Conservation (phyloP, 371 early-diverging fungal genomes). For the Parasitella parasitica region DNA sequence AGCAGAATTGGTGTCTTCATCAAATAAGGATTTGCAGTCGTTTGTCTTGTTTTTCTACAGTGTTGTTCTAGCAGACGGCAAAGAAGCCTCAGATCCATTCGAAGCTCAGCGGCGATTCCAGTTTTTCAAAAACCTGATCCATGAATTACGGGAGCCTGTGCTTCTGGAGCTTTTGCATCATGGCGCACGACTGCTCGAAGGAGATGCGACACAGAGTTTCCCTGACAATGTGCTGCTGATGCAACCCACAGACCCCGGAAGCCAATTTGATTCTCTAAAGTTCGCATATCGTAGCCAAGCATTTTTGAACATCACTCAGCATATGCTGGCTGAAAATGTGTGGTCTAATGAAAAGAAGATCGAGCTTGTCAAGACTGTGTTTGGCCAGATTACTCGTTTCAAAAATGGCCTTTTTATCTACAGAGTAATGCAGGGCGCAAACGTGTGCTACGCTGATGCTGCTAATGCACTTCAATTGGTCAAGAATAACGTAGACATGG, state of each 20-base stretch:
- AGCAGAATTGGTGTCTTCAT: conserved; percentile 4
- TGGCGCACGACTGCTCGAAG: conserved; percentile 40
- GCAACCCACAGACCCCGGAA: conserved; percentile 13
- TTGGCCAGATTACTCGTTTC: conserved; percentile 51
- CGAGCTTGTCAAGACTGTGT: conserved; percentile 48
- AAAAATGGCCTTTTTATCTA: conserved; percentile 40
- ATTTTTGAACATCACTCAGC: conserved; percentile 56
- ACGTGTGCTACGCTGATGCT: conserved; percentile 54
- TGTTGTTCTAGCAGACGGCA: conserved; percentile 48
- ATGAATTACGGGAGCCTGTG: conserved; percentile 41
- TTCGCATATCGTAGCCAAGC: conserved; percentile 49
- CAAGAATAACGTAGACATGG: conserved; percentile 41
- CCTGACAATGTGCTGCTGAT: conserved; percentile 49
- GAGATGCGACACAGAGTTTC: conserved; percentile 28
- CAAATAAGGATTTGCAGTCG: conserved; percentile 42
- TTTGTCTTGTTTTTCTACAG: conserved; percentile 59
- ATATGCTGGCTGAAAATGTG: conserved; percentile 50
- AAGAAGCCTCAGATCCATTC: conserved; percentile 31
- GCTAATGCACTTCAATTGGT: conserved; percentile 32
- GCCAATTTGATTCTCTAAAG: conserved; percentile 18
- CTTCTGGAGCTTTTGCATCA: conserved; percentile 37
- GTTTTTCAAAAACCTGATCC: conserved; percentile 43
- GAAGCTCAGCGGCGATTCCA: conserved; percentile 38
- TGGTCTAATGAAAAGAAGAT: conserved; percentile 52
- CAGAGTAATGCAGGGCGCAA: conserved; percentile 52